Conservation (phyloP, 2,329 filamentous ascomycete genomes). For the Magnaporthiopsis poae region DNA sequence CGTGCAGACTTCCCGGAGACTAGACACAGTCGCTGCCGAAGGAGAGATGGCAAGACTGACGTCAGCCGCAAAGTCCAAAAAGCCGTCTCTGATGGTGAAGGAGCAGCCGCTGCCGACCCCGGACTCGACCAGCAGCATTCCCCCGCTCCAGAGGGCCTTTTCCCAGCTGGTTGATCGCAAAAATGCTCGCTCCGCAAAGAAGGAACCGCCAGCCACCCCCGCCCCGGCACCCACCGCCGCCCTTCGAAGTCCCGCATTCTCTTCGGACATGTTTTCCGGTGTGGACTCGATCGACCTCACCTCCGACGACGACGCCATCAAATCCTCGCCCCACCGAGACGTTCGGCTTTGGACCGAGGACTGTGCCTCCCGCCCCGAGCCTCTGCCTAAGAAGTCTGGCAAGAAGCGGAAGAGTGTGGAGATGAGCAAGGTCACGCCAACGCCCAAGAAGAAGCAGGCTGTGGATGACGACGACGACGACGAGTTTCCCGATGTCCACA, state of each 20-base stretch:
- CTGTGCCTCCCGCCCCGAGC: slow-evolving; percentile 28
- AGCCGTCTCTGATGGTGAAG: slow-evolving; percentile 33
- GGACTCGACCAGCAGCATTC: slow-evolving; percentile 22
- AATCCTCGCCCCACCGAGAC: slow-evolving; percentile 20
- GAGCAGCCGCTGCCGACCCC: slow-evolving; percentile 30
- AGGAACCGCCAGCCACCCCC: slow-evolving; percentile 12
- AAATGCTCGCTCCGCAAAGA: neutral
- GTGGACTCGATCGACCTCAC: slow-evolving; percentile 25
- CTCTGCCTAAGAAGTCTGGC: slow-evolving; percentile 24
- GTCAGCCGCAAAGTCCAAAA: slow-evolving; percentile 33
- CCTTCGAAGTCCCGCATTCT: slow-evolving; percentile 12
- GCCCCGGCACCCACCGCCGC: slow-evolving; percentile 4
- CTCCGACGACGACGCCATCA: slow-evolving; percentile 17
- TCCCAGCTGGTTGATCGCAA: slow-evolving; percentile 7
- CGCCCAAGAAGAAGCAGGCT: slow-evolving; percentile 10
- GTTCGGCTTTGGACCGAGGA: slow-evolving; percentile 34
- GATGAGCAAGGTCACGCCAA: slow-evolving; percentile 24
- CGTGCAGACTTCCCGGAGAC: slow-evolving; percentile 8
- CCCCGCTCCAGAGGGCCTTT: slow-evolving; percentile 26
- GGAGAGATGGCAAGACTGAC: slow-evolving; percentile 36
- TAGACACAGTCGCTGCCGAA: slow-evolving; percentile 15
- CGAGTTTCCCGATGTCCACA: slow-evolving; percentile 45
- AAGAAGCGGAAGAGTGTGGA: slow-evolving; percentile 46
- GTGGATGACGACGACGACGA: slow-evolving; percentile 24
- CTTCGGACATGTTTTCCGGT: slow-evolving; percentile 2